Evolutionary conservation across 78 protist genomes (phyloP).

Genomic region (Goniomonas avonlea): DNA sequence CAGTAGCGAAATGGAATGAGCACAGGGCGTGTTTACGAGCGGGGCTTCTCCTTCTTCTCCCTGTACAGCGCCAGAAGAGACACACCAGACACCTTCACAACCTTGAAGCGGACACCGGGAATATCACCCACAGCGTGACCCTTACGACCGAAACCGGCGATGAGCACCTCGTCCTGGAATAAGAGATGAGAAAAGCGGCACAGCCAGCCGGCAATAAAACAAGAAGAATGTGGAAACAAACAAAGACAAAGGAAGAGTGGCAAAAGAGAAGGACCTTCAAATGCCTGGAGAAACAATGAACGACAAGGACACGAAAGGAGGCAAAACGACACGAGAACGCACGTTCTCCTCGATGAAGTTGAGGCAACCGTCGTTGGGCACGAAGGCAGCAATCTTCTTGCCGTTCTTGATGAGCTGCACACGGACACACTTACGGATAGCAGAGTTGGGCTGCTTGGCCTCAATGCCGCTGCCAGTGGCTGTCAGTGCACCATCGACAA

Average conservation of each 20-base stretch:
- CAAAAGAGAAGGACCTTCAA: no score
- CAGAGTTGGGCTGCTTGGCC: slow-evolving; percentile 99
- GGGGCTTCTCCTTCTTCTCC: slow-evolving; percentile 86
- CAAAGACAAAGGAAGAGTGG: background rate
- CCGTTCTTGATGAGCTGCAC: slow-evolving; percentile 99
- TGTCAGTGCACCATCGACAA: background rate
- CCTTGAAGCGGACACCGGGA: slow-evolving; percentile 99
- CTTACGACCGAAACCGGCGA: slow-evolving; percentile 98
- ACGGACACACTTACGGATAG: slow-evolving; percentile 99
- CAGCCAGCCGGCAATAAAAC: background rate
- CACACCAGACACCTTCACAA: slow-evolving; percentile 63
- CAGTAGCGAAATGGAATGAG: no score
- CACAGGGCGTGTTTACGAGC: slow-evolving; percentile 58
- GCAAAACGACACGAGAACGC: no score
- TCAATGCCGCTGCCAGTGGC: slow-evolving; percentile 84
- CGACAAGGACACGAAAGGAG: no score
- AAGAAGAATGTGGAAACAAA: background rate
- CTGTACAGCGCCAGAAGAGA: slow-evolving; percentile 76
- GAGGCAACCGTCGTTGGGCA: slow-evolving; percentile 98
- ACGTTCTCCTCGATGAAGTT: slow-evolving; percentile 97
- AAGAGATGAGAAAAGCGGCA: background rate
- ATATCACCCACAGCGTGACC: slow-evolving; percentile 99
- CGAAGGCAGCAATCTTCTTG: slow-evolving; percentile 99
- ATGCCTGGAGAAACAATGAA: no score
- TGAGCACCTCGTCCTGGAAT: slow-evolving; percentile 95